phyloP scores from a whole-genome alignment of 2,329 filamentous ascomycete species.

The Trichoderma hamatum region DNA sequence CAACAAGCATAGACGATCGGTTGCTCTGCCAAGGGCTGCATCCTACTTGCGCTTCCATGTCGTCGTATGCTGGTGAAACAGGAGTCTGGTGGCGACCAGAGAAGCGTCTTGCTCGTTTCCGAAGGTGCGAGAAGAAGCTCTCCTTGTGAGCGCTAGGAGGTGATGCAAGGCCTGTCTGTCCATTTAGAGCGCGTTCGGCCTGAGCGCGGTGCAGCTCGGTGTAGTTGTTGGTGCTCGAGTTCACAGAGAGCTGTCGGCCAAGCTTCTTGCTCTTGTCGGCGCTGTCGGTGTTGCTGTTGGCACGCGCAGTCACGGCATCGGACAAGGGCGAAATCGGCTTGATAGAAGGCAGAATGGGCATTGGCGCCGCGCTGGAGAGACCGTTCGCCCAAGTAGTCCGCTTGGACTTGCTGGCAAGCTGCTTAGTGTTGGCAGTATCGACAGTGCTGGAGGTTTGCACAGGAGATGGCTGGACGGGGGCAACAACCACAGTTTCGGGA shows the following conservation, averaged over 20 bases:
- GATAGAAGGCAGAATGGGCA: constrained; percentile 94
- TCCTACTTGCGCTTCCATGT: constrained; percentile 89
- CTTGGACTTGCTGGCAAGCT: constrained; percentile 67
- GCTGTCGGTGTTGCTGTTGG: constrained; percentile 69
- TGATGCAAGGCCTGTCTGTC: constrained; percentile 73
- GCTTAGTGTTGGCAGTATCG: constrained; percentile 43
- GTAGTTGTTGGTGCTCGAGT: constrained; percentile 91
- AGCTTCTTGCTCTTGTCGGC: constrained; percentile 86
- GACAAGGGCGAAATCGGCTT: constrained; percentile 95
- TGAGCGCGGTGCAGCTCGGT: constrained; percentile 87
- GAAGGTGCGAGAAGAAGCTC: constrained; percentile 95
- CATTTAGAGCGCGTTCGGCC: constrained; percentile 87
- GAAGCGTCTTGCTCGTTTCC: constrained; percentile 88
- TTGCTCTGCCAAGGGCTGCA: constrained; percentile 89
- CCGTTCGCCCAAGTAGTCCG: constrained; percentile 93
- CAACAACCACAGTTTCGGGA: constrained; percentile 58
- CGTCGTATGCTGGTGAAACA: constrained; percentile 77
- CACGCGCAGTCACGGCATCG: constrained; percentile 88
- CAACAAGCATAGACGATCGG: constrained; percentile 79
- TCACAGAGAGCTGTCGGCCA: constrained; percentile 88
- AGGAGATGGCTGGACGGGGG: constrained; percentile 48
- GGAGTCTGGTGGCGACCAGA: constrained; percentile 88
- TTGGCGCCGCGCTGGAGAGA: constrained; percentile 77
- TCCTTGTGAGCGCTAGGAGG: constrained; percentile 83
- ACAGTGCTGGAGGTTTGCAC: constrained; percentile 46